phyloP scores from a whole-genome alignment of 2,329 filamentous ascomycete species.

The Aureobasidium sp. region DNA sequence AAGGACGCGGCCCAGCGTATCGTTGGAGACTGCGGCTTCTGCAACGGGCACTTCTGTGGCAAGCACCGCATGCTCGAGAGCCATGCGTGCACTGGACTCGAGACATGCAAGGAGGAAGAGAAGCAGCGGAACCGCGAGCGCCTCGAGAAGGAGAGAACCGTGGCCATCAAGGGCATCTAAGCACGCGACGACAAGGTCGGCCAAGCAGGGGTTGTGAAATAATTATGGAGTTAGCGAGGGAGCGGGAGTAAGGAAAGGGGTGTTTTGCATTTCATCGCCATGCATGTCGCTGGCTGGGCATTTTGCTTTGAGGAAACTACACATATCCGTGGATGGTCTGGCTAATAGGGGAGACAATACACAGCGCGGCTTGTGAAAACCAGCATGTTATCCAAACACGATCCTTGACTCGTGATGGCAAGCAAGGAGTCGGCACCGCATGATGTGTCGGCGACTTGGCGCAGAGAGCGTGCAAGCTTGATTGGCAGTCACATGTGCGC shows the following conservation, averaged over 20 bases:
- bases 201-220: background rate
- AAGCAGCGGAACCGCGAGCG: slow-evolving; percentile 90
- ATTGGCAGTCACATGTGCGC: slow-evolving; percentile 2
- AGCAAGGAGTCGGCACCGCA: background rate
- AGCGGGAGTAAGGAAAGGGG: background rate
- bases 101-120: slow-evolving; percentile 96
- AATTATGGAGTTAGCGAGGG: background rate
- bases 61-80: slow-evolving; percentile 91
- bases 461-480: slow-evolving; percentile 4
- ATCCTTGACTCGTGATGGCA: background rate
- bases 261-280: background rate
- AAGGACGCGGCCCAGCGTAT: slow-evolving; percentile 81
- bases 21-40: slow-evolving; percentile 93
- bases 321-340: background rate
- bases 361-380: background rate
- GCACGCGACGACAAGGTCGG: background rate
- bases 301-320: background rate
- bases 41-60: slow-evolving; percentile 85
- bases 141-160: slow-evolving; percentile 84
- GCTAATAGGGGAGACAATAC: background rate
- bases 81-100: slow-evolving; percentile 84
- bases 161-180: slow-evolving; percentile 83
- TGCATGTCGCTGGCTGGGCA: background rate
- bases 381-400: background rate
- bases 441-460: background rate